A percentile compares a stretch with the other conserved stretches of the same genome.
These are phyloP conservation scores for Amaranthus hypochondriacus DNA, from an alignment of 148 eudicot genomes.

Conservation along the genomic window DNA sequence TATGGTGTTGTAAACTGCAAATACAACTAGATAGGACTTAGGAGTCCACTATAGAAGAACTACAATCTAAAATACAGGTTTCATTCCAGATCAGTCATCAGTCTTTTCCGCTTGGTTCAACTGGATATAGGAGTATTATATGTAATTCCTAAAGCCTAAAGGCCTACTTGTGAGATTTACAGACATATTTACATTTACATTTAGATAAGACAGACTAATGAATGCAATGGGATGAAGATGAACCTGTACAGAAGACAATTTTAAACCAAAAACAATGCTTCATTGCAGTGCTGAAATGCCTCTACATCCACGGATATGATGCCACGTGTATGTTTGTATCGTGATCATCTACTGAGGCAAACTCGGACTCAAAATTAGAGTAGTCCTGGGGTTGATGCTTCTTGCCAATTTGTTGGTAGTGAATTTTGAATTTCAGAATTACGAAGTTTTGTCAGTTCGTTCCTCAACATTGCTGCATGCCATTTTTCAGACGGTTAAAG, in stretches of 20 bases:
- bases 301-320: neutral
- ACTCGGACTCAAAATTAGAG: neutral
- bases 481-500: neutral
- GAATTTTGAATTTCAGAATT: conserved; percentile 19
- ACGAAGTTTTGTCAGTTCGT: conserved; percentile 45
- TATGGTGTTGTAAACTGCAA: too few relatives aligned
- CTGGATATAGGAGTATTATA: too few relatives aligned
- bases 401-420: conserved; percentile 3
- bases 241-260: conserved; percentile 9
- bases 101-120: too few relatives aligned
- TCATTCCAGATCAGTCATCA: too few relatives aligned
- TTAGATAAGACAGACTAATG: neutral
- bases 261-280: neutral
- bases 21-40: too few relatives aligned
- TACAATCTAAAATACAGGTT: too few relatives aligned
- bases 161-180: neutral
- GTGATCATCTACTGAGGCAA: neutral
- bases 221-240: neutral
- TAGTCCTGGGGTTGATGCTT: neutral
- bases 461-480: conserved; percentile 62
- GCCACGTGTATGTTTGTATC: neutral
- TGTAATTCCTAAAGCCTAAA: neutral
- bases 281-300: neutral
- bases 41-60: too few relatives aligned
- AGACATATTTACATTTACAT: conserved; percentile 1